phyloP scores from a whole-genome alignment of 306 rosid genomes.

The Acacia acuminata region DNA sequence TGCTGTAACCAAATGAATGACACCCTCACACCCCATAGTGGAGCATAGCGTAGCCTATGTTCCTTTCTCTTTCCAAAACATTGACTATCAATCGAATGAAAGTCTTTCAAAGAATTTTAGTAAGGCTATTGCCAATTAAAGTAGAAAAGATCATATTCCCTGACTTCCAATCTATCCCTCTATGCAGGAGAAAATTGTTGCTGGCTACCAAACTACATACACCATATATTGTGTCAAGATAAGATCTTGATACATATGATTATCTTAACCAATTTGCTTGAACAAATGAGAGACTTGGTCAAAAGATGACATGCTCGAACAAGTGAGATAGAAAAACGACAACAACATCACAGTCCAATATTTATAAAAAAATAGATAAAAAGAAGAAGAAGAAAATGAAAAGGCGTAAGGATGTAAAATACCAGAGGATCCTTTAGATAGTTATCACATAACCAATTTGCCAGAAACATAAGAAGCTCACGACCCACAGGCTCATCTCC shows the following conservation, averaged over 20 bases:
- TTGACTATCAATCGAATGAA: background rate
- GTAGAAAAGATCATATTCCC: background rate
- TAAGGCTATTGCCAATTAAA: background rate
- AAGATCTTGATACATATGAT: background rate
- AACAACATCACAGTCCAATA: background rate
- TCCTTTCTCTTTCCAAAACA: background rate
- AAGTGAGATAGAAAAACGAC: background rate
- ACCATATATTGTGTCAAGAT: background rate
- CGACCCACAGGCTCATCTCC: conserved; percentile 99
- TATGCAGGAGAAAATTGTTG: background rate
- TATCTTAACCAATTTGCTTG: background rate
- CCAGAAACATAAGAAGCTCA: conserved; percentile 76
- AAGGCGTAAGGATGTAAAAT: conserved; percentile 34
- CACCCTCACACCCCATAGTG: background rate
- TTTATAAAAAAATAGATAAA: too few species aligned
- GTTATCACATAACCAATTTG: conserved; percentile 95
- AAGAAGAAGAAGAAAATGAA: background rate
- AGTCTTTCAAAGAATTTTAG: background rate
- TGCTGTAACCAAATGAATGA: background rate
- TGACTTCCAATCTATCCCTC: background rate
- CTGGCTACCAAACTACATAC: background rate
- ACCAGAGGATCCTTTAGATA: conserved; percentile 83
- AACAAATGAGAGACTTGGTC: background rate
- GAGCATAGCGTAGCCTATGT: background rate
- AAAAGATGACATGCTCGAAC: background rate